Evolutionary conservation across 1,284 basidiomycete genomes (phyloP).

Genomic region (Apiotrichum veenhuisii): DNA sequence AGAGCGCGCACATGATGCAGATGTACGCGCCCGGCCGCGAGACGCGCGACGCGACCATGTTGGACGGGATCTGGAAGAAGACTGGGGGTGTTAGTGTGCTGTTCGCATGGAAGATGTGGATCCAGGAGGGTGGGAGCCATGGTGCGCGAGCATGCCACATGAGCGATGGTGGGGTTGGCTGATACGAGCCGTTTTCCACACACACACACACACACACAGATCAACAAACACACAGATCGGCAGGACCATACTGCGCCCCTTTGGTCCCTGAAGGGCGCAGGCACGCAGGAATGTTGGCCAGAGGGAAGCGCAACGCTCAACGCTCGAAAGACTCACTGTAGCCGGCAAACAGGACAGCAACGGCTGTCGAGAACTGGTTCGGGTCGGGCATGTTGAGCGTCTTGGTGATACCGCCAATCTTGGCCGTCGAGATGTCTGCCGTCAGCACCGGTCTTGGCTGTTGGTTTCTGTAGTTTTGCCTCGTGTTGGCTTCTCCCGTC

Average conservation of each 20-base stretch:
- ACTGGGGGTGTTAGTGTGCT: conserved; percentile 25
- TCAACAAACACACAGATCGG: no score
- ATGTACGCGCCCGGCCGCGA: conserved; percentile 24
- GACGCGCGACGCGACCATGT: conserved; percentile 29
- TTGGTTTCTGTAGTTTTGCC: no score
- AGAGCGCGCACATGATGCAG: conserved; percentile 24
- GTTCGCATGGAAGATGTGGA: background rate
- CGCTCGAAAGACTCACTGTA: background rate
- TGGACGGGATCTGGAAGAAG: conserved; percentile 35
- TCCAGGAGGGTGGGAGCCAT: background rate
- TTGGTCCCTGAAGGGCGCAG: no score
- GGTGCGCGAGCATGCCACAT: no score
- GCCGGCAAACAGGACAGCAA: conserved; percentile 28
- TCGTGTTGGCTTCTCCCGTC: no score
- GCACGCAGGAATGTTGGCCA: no score
- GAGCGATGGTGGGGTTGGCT: no score
- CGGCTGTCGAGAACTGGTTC: conserved; percentile 27
- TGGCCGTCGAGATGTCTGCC: conserved; percentile 12
- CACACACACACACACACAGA: no score
- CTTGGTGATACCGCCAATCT: conserved; percentile 13
- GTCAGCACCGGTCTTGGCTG: no score
- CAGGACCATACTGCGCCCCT: no score
- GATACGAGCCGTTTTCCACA: no score
- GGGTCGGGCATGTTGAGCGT: conserved; percentile 19
- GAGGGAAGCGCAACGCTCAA: background rate